Evolutionary conservation across 371 early-diverging fungal genomes (phyloP).

Genomic region (Dichotomocladium elegans): DNA sequence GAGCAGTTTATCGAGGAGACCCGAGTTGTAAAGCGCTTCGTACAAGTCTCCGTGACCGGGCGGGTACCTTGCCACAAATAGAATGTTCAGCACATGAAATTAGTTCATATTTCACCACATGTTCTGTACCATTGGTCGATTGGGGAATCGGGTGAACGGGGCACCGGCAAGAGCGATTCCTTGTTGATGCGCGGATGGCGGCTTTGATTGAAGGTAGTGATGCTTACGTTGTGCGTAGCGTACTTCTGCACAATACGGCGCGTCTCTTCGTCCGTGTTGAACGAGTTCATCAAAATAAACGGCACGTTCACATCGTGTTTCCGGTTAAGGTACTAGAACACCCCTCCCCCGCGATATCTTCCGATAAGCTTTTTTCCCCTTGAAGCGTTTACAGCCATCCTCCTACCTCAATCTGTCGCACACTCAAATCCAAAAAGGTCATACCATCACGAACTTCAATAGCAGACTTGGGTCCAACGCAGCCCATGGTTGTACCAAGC

Average conservation of each 20-base stretch:
- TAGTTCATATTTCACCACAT: no score
- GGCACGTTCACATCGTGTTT: conserved; percentile 90
- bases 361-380: no score
- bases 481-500: conserved; percentile 99
- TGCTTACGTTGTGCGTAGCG: conserved; percentile 81
- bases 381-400: no score
- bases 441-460: conserved; percentile 98
- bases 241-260: conserved; percentile 96
- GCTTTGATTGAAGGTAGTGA: conserved; percentile 98
- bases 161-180: conserved; percentile 89
- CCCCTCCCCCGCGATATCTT: no score
- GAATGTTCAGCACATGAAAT: no score
- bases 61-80: conserved; percentile 81
- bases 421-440: conserved; percentile 98
- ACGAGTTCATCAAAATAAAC: conserved; percentile 99
- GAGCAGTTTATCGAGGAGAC: conserved; percentile 93
- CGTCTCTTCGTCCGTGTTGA: conserved; percentile 99
- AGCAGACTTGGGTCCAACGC: conserved; percentile 98
- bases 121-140: conserved; percentile 57
- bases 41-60: conserved; percentile 99
- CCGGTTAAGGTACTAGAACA: conserved; percentile 80
- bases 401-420: conserved; percentile 94
- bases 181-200: conserved; percentile 94
- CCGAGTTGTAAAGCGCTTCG: conserved; percentile 90
- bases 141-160: conserved; percentile 57